Base-by-base conservation (phyloP, 1,284 basidiomycete genomes). In the Ganoderma lucidum region DNA sequence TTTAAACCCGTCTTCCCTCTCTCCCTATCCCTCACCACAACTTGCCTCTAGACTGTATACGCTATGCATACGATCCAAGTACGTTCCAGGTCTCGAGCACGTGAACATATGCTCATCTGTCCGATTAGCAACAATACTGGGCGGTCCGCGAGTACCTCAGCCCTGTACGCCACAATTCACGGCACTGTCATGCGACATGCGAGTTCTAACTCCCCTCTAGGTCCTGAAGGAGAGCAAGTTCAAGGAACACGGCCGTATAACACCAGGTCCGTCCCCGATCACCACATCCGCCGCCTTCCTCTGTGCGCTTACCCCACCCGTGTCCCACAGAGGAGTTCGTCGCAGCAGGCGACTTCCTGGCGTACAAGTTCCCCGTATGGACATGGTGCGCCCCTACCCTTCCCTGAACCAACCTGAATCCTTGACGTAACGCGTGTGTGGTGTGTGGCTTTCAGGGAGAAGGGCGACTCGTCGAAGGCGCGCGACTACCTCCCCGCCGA, bases 201-300 rank as follows among this genome's bases (percentile, higher is more conserved):
- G 60, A 68, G 48, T 68, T 56, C 67, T 70, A n/a, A 70, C 61
- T 15, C 70, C 68, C 66, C 28, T 69, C 56, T 78, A 96, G 96
- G 97, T 99, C 41, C 88, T 99, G 75, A 94, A 93, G 78, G 97
- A 99, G 84, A 96, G 94, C 84, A 99, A 99, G 81, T 99, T 99
- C 87, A 99, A 98, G 81, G 97, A 99, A 81, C 96, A 98, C 79
- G 97, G 97, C 14, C 87, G 97, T 66, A 97, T 98, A 78, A 98
- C 95, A 19, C 97, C 96, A 72, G 96, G 96, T 97, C 72, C 63
- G 90, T 80, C n/a, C 15, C 28, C 71, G 71, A 75, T 64, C 60
- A 64, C 10, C 55, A 44, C 60, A 35, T 39, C 56, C 51, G 66
- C 35, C 59, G 45, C 66, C 48, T 17, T 37, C 19, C 64, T 37